Conservation (phyloP, 352 stramenopile genomes). For the Phytophthora fragariaefolia region DNA sequence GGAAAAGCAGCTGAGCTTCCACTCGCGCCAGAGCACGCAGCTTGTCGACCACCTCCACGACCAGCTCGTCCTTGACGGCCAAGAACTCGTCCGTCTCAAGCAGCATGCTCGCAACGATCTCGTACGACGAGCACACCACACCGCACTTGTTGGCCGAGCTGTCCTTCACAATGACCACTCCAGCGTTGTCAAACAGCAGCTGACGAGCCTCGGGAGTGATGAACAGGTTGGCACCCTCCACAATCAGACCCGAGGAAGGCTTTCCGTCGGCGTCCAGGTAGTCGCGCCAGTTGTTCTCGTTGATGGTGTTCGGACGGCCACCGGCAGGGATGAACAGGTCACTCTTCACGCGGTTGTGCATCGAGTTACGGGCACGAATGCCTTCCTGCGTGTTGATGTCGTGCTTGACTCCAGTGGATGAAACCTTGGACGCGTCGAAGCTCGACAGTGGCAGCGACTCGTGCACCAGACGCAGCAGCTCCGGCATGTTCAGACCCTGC, state of each 20-base stretch:
- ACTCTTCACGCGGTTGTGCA: constrained; percentile 96
- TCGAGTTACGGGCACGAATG: constrained; percentile 95
- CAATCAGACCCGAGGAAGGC: constrained; percentile 82
- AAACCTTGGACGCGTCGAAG: constrained; percentile 59
- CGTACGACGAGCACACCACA: constrained; percentile 86
- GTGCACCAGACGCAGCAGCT: constrained; percentile 95
- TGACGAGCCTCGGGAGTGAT: constrained; percentile 88
- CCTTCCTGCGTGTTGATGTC: constrained; percentile 79
- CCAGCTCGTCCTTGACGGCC: constrained; percentile 94
- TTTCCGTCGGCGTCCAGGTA: constrained; percentile 75
- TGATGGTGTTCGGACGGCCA: constrained; percentile 86
- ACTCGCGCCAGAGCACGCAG: constrained; percentile 92
- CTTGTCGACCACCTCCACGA: constrained; percentile 95
- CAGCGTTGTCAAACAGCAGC: constrained; percentile 94
- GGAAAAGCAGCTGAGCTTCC: constrained; percentile 97
- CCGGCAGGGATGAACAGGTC: constrained; percentile 87
- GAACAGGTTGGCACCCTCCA: constrained; percentile 89
- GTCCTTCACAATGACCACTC: constrained; percentile 98
- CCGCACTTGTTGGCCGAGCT: constrained; percentile 93
- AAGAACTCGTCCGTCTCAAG: constrained; percentile 97
- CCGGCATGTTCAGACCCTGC: constrained; percentile 92
- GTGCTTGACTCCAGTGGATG: constrained; percentile 76
- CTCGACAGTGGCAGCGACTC: constrained; percentile 90
- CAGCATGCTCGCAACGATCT: constrained; percentile 95
- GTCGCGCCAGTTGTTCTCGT: constrained; percentile 86